These are phyloP conservation scores for Polychytrium aggregatum DNA, from an alignment of 192 early-diverging fungal genomes.

Conservation along the genomic window DNA sequence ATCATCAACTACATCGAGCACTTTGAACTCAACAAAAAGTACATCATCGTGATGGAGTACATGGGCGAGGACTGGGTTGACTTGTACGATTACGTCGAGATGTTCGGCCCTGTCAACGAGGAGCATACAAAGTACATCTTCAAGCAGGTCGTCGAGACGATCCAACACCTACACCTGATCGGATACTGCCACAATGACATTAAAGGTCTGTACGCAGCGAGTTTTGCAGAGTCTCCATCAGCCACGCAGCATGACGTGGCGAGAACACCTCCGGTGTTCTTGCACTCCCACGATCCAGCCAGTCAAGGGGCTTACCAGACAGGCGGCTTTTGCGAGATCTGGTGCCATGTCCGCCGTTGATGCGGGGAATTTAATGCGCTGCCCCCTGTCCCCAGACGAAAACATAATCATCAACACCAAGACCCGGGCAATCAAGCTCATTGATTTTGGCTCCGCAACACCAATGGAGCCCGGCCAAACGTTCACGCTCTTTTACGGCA, in stretches of 20 bases:
- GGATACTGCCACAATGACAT: conserved; percentile 45
- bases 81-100: conserved; percentile 41
- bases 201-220: conserved; percentile 25
- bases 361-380: not conserved
- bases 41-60: conserved; percentile 45
- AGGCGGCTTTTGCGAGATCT: no score
- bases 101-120: conserved; percentile 33
- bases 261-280: no score
- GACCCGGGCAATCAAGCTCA: conserved; percentile 37
- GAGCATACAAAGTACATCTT: conserved; percentile 26
- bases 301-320: no score
- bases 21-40: conserved; percentile 20
- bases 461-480: conserved; percentile 12
- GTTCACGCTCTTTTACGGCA: conserved; percentile 37
- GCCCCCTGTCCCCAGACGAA: conserved; percentile 26
- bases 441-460: conserved; percentile 44
- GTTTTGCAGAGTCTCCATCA: not conserved
- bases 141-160: conserved; percentile 23
- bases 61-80: conserved; percentile 44
- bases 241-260: not conserved
- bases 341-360: no score
- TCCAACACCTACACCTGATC: conserved; percentile 17
- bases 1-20: conserved; percentile 32
- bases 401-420: conserved; percentile 41
- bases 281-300: no score